Conservation (phyloP, 441 rosid species). For the Adansonia grandidieri region DNA sequence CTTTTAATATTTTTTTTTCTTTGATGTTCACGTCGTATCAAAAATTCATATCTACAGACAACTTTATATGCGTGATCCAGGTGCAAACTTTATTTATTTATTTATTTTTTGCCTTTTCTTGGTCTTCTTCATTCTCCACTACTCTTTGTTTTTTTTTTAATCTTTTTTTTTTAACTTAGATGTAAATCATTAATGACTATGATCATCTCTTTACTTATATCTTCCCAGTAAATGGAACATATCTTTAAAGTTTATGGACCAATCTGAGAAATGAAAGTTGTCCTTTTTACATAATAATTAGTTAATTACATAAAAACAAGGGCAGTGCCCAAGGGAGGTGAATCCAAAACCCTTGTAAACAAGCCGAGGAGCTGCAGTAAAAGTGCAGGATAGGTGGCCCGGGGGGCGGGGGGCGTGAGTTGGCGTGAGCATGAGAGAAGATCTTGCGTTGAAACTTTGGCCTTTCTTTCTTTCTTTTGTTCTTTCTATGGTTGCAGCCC, state of each 20-base stretch:
- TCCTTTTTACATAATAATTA: too few species aligned
- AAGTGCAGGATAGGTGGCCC: constrained; percentile 28
- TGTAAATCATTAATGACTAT: too few species aligned
- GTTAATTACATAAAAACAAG: neutral
- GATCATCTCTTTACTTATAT: too few species aligned
- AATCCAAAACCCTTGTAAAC: neutral
- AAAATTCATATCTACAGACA: neutral
- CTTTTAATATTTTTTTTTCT: too few species aligned
- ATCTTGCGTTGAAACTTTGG: neutral
- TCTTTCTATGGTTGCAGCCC: neutral
- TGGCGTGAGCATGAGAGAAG: neutral
- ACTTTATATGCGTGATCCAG: neutral
- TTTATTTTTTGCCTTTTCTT: neutral
- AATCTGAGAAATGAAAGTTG: neutral
- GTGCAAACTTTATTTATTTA: neutral
- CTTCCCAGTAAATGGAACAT: neutral
- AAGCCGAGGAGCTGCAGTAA: constrained; percentile 31
- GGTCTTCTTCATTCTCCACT: neutral
- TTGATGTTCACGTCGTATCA: too few species aligned
- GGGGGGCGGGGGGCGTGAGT: neutral
- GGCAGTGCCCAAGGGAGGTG: neutral
- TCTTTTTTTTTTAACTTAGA: neutral
- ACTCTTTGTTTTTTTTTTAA: neutral
- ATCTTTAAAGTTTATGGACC: neutral
- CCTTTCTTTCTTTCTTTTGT: neutral